A percentile compares a stretch with the other conserved stretches of the same genome.
These are phyloP conservation scores for Rehmannia glutinosa DNA, from an alignment of 257 asterid species.

Conservation along the genomic window DNA sequence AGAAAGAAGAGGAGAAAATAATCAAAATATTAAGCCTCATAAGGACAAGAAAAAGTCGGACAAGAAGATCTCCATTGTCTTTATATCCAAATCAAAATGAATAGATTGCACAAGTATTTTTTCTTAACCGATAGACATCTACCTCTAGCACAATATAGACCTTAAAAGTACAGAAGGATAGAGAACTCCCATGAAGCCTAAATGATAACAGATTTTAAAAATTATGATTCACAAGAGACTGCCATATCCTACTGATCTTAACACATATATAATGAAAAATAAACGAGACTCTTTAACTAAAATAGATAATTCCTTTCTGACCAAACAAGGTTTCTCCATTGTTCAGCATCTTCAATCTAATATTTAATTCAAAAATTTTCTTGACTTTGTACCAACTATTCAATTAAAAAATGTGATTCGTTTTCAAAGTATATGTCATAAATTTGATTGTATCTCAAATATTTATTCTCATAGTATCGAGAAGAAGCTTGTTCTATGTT, in stretches of 20 bases:
- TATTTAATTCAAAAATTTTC: not conserved
- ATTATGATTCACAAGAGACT: not conserved
- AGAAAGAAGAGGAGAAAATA: not conserved
- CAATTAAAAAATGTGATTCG: not conserved
- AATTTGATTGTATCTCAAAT: not conserved
- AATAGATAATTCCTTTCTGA: not conserved
- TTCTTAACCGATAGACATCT: not conserved
- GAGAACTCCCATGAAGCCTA: too few species aligned
- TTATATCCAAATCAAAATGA: not conserved
- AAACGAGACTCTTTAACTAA: not conserved
- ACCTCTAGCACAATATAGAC: not conserved
- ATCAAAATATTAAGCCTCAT: not conserved
- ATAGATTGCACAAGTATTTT: not conserved
- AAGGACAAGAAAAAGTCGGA: not conserved
- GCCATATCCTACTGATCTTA: not conserved
- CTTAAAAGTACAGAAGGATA: not conserved
- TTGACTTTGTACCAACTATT: not conserved
- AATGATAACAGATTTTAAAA: too few species aligned
- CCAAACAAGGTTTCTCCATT: not conserved
- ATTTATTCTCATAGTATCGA: not conserved
- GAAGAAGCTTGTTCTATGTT: not conserved
- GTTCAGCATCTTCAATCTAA: not conserved
- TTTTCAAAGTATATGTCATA: not conserved
- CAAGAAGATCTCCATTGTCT: too few species aligned
- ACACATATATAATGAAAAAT: not conserved